Evolutionary conservation across 2,329 filamentous ascomycete species (phyloP).

Genomic region (Exserohilum rostratum): DNA sequence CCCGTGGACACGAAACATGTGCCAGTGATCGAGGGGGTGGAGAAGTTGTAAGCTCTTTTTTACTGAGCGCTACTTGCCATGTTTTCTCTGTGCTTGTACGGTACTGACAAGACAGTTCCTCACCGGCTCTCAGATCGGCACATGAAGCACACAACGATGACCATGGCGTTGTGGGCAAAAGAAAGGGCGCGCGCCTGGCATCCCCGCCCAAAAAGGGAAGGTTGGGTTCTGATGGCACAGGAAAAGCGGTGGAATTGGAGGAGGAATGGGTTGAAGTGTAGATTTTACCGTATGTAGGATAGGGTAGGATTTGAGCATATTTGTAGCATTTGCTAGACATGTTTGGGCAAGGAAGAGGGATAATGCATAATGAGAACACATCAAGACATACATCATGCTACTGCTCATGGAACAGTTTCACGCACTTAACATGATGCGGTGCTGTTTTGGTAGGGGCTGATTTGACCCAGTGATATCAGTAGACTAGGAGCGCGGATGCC

Average conservation of each 20-base stretch:
- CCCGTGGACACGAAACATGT: conserved; percentile 15
- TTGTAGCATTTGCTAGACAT: background rate
- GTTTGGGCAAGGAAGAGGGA: background rate
- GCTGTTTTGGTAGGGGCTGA: too few relatives aligned
- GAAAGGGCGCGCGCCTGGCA: background rate
- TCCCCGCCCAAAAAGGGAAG: conserved; percentile 2
- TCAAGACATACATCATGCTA: too few relatives aligned
- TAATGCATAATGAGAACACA: background rate
- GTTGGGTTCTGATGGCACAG: background rate
- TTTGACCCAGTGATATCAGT: too few relatives aligned
- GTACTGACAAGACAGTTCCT: background rate
- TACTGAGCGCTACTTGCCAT: background rate
- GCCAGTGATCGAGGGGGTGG: conserved; percentile 36
- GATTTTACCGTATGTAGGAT: background rate
- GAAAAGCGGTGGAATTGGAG: background rate
- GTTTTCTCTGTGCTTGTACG: background rate
- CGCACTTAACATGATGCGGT: too few relatives aligned
- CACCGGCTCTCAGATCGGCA: background rate
- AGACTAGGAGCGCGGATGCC: too few relatives aligned
- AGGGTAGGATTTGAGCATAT: background rate
- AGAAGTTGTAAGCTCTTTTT: conserved; percentile 30
- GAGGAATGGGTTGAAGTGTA: background rate
- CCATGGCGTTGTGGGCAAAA: background rate
- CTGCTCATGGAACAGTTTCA: too few relatives aligned
- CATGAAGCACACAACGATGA: background rate